Base-by-base conservation (phyloP, 495 filamentous ascomycete genomes). In the Cercophora samala region DNA sequence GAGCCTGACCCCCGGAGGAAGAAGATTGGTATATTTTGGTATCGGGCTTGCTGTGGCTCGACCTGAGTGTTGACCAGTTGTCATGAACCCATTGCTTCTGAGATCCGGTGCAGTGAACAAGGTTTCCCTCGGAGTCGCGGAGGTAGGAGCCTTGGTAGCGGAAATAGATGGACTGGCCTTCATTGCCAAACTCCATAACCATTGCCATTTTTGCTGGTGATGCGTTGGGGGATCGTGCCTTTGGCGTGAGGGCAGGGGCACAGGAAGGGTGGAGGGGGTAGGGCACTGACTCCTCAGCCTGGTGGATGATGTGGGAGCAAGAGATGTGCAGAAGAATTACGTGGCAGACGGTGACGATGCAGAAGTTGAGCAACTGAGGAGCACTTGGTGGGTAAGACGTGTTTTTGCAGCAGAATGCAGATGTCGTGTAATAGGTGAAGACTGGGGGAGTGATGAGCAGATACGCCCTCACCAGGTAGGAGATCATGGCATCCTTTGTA, bases 111-210 rank as follows among this genome's bases (percentile, higher is more conserved):
- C 26, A 62, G 59, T 66, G 54, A 37, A 66, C 5, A 17, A 62
- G 67, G 5, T 52, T 24, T 4, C 63, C 56, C 0, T 58, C 25
- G 4, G 11, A n/a, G 13, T 65, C 46, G 0, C 18, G 53, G n/a
- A 66, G 42, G 56, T 54, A 55, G 6, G 19, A 42, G 8, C 54
- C 60, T 17, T 61, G 60, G 46, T 58, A 67, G 46, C 65, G 68
- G 37, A 67, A 65, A 22, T 65, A 70, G 62, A 70, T 64, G 17
- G 68, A 70, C 18, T 62, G 51, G 8, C 68, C 68, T 22, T 67
- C 62, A 32, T 70, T 70, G 22, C 63, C 54, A 26, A 70, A 54
- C 26, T 70, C 68, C 64, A 66, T 67, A 23, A 18, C 42, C 68
- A 69, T 69, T 46, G 37, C 37, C 37, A 46, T 46, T 32, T 32